Base-by-base conservation (phyloP, 1,284 basidiomycete species). In the Mycosarcoma mackinlayi region DNA sequence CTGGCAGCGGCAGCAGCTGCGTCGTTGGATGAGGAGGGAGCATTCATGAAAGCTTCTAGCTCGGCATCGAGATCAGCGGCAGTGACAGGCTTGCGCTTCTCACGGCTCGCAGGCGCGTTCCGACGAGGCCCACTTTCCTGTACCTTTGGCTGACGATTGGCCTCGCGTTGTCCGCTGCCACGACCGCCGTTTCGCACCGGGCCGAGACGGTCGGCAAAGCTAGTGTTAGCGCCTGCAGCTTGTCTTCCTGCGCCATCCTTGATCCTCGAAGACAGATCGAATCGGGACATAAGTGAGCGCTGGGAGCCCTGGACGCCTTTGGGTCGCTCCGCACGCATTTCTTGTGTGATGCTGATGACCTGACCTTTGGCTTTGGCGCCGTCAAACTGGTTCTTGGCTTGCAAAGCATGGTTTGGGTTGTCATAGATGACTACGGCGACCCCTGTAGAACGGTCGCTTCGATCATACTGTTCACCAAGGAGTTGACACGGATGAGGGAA, bases 381-480 rank as follows among this genome's bases (percentile, higher is more conserved):
- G 80, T 95, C 88, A 72, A 91, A 92, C 77, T 92, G 90, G 75
- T 90, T 90, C 84, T 92, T 92, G 44, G 94, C 94, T 67, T 87
- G 86, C 49, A 89, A 88, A 25, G 94, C 94, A 81, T 96, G 91
- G 56, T 87, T 87, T 7, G 87, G 81, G 4, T 88, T 90, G 82
- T 92, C 89, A 85, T 90, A 97, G n/a, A 89, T 87, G 81, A 97
- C 86, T 68, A 89, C 88, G 25, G 92, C 94, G 57, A 88, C 86
- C 62, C 94, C 94, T 25, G 88, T 89, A 45, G 94, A 96, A 80
- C 94, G 91, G 74, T 94, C 94, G 77, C 93, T 94, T 80, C 91
- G 90, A 86, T 97, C 94, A 85, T 94, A 98, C 94, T 84, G 84
- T 83, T 28, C n/a, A n/a, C 34, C 9, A 23, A 25, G 8, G 16